Evolutionary conservation across 257 asterid genomes (phyloP).

Genomic region (Scutellaria baicalensis): DNA sequence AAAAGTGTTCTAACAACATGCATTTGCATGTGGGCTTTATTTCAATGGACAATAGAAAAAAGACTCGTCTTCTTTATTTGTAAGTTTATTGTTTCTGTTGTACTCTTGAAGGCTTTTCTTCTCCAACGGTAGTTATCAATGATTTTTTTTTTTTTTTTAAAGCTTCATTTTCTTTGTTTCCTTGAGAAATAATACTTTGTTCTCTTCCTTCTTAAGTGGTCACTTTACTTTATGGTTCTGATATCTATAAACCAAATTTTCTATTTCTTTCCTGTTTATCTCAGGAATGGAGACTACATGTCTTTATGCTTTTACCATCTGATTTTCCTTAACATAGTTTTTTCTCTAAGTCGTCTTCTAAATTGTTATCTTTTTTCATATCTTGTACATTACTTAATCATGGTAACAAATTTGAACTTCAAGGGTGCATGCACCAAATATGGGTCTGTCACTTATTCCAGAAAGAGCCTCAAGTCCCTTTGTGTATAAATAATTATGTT

Average conservation of each 20-base stretch:
- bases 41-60: too few relatives aligned
- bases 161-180: not conserved
- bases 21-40: not conserved
- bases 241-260: not conserved
- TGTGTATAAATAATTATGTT: not conserved
- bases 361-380: not conserved
- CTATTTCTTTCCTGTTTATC: not conserved
- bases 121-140: not conserved
- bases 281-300: not conserved
- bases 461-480: not conserved
- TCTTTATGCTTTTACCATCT: not conserved
- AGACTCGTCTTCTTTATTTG: not conserved
- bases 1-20: not conserved
- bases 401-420: not conserved
- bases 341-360: not conserved
- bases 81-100: not conserved
- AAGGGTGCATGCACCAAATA: not conserved
- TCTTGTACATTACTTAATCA: not conserved
- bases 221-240: not conserved
- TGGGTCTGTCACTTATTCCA: not conserved
- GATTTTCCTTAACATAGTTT: not conserved
- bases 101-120: not conserved
- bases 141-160: not conserved
- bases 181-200: not conserved
- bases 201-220: not conserved